Evolutionary conservation across 768 basidiomycete genomes (phyloP), one percentile per base, ranked within the genome.

Genomic region (Termitomyces sp.): DNA sequence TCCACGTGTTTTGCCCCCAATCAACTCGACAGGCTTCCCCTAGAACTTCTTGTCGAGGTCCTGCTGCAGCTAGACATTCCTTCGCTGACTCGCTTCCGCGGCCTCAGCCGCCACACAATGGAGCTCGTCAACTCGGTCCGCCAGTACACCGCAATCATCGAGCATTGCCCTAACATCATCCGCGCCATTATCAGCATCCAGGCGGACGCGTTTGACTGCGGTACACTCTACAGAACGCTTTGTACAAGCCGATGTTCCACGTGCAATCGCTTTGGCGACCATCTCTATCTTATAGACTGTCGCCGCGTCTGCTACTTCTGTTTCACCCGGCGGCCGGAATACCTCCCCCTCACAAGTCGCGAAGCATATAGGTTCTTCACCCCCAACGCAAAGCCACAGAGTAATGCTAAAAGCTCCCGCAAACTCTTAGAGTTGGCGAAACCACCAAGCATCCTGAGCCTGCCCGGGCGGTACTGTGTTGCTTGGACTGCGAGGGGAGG

Each of bases 201-300:
- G 44, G 44, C 44, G 20, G 48, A 49, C 8, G 28, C 6, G 28
- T 49, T 49, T 32, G 48, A 32, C 28, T 49, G 48, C 7, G 24
- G 16, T 32, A 48, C 48, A 32, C 28, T 49, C 16, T 49, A 48
- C 46, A 48, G 24, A 48, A 16, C 46, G 4, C 46, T 24, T 35
- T 52, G 50, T 51, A 51, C 50, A 51, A 51, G 50, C 50, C 15
- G 33, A 51, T 51, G 50, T 51, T 51, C 6, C 16, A 51, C 50
- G 50, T 51, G 50, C 15, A 51, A 35, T 51, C 50, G 6, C 50
- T 51, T 51, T 51, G 48, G 48, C 11, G 48, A 49, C 48, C 22
- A 49, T 49, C 50, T 51, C 50, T 51, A 51, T 51, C 50, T 51
- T 51, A 51, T 51, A 51, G 22, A 51, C 32, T 51, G 50, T 35